Evolutionary conservation across 2,329 filamentous ascomycete genomes (phyloP).

Genomic region (Acarospora socialis): DNA sequence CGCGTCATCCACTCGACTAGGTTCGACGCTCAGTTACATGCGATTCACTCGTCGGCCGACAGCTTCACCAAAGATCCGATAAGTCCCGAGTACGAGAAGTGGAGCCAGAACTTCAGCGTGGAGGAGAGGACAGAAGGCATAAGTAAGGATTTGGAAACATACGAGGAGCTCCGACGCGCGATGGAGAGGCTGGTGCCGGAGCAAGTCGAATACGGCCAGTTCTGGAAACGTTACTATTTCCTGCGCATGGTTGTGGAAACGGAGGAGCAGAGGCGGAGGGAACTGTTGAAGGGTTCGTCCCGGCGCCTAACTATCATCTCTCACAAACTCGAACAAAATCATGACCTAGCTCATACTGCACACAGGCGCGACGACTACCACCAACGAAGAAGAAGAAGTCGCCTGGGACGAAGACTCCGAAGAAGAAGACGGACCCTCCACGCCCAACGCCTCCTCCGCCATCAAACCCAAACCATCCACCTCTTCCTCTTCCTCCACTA

Average conservation of each 20-base stretch:
- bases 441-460: slow-evolving; percentile 29
- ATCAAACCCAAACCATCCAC: slow-evolving; percentile 19
- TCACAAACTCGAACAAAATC: too few relatives aligned
- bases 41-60: slow-evolving; percentile 74
- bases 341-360: too few relatives aligned
- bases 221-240: slow-evolving; percentile 96
- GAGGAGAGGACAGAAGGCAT: slow-evolving; percentile 78
- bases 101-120: slow-evolving; percentile 61
- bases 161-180: slow-evolving; percentile 66
- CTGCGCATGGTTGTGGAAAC: slow-evolving; percentile 83
- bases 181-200: slow-evolving; percentile 98
- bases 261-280: slow-evolving; percentile 74
- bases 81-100: slow-evolving; percentile 58
- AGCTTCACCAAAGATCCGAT: slow-evolving; percentile 72
- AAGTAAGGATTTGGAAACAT: slow-evolving; percentile 66
- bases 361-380: slow-evolving; percentile 30
- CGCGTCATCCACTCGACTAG: slow-evolving; percentile 87
- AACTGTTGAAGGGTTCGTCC: slow-evolving; percentile 72
- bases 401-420: slow-evolving; percentile 60
- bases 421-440: slow-evolving; percentile 31
- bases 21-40: slow-evolving; percentile 90
- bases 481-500: slow-evolving; percentile 21
- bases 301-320: too few relatives aligned
- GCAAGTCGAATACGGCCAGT: slow-evolving; percentile 71
- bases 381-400: slow-evolving; percentile 60